These are phyloP conservation scores for Fusarium papillatum DNA, from an alignment of 2,329 filamentous ascomycete genomes.

Conservation along the genomic window DNA sequence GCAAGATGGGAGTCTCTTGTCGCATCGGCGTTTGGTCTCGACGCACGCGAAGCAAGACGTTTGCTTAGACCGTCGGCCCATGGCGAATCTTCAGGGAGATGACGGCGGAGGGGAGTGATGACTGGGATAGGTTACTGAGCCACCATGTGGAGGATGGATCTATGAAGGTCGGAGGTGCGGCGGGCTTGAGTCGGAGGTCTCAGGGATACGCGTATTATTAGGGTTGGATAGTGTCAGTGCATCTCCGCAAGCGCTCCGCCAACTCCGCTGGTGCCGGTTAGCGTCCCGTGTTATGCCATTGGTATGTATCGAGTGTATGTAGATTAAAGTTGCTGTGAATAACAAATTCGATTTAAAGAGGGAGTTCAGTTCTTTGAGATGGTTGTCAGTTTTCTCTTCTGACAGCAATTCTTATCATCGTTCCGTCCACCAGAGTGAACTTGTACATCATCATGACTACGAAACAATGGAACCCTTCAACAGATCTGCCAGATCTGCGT, in stretches of 20 bases:
- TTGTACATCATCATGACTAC: too few species aligned
- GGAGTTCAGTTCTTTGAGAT: background rate
- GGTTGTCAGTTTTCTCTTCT: background rate
- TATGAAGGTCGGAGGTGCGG: background rate
- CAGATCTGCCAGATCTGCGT: conserved; percentile 4
- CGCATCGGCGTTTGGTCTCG: background rate
- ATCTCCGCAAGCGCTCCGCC: conserved; percentile 1
- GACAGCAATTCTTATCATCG: background rate
- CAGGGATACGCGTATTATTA: background rate
- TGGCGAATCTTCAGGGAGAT: background rate
- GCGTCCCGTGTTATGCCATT: background rate
- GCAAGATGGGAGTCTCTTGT: background rate
- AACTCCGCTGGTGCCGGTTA: background rate
- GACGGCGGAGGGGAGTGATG: background rate
- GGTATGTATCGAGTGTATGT: background rate
- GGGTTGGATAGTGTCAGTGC: background rate
- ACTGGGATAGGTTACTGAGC: background rate
- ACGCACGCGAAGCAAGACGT: conserved; percentile 1
- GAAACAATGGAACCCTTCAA: background rate
- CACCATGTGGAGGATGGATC: background rate
- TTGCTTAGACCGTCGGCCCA: background rate
- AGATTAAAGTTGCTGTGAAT: background rate
- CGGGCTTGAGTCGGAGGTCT: background rate
- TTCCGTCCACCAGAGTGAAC: too few species aligned
- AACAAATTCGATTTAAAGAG: background rate